phyloP scores from a whole-genome alignment of 257 asterid species.

The Buddleja alternifolia region DNA sequence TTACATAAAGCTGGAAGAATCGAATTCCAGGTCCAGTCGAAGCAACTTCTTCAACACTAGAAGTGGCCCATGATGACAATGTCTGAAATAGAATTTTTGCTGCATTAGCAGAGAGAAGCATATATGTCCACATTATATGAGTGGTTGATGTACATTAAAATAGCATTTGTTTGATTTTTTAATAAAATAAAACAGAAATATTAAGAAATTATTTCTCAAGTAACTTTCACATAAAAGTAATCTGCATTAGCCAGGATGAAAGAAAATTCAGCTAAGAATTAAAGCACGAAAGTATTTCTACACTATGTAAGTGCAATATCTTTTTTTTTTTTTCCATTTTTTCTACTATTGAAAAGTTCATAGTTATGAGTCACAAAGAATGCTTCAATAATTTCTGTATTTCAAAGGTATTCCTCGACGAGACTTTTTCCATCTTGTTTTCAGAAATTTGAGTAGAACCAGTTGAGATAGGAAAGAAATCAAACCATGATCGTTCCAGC shows the following conservation, averaged over 20 bases:
- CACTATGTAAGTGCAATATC: neutral
- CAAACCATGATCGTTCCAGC: constrained; percentile 95
- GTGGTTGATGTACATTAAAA: neutral
- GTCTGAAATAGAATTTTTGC: constrained; percentile 56
- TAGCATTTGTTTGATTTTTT: no score
- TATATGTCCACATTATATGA: neutral
- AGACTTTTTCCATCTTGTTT: constrained; percentile 1
- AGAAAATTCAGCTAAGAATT: neutral
- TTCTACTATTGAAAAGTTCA: neutral
- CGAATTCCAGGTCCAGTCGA: constrained; percentile 66
- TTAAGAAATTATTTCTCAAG: no score
- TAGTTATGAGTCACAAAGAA: no score
- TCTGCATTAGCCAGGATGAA: no score
- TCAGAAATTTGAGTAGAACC: neutral
- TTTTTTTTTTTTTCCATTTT: neutral
- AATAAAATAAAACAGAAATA: no score
- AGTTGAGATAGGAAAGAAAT: constrained; percentile 18
- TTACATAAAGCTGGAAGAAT: constrained; percentile 57
- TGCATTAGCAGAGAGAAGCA: constrained; percentile 26
- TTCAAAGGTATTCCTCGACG: no score
- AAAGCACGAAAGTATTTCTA: neutral
- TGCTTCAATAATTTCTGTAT: no score
- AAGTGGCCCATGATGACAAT: constrained; percentile 64
- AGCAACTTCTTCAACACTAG: constrained; percentile 86
- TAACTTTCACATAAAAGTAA: no score